A percentile compares a stretch with the other conserved stretches of the same genome.
Evolutionary conservation across 768 basidiomycete species (phyloP).

Genomic region (Lactarius sp.): DNA sequence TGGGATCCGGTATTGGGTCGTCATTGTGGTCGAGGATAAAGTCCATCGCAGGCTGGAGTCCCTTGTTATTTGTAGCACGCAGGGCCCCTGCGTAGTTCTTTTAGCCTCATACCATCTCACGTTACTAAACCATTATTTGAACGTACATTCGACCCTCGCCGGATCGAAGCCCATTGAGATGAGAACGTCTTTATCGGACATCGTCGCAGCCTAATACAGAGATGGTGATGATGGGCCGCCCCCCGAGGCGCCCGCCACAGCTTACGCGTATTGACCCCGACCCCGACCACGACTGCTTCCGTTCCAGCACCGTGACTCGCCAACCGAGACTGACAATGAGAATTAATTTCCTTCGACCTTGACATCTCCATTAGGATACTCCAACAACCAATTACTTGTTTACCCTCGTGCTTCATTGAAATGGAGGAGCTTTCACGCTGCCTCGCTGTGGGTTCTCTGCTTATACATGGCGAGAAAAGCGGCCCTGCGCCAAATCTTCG

Average conservation of each 20-base stretch:
- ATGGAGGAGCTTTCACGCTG: slow-evolving; percentile 22
- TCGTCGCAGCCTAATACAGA: slow-evolving; percentile 21
- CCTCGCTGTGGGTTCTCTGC: slow-evolving; percentile 18
- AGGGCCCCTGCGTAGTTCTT: slow-evolving; percentile 64
- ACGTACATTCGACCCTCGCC: slow-evolving; percentile 80
- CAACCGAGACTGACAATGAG: background rate
- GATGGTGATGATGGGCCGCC: background rate
- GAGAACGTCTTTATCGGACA: slow-evolving; percentile 68
- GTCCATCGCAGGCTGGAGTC: slow-evolving; percentile 90
- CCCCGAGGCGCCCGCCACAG: no score
- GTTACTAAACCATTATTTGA: slow-evolving; percentile 1
- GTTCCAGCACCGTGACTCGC: background rate
- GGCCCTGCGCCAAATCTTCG: slow-evolving; percentile 12
- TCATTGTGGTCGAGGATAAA: slow-evolving; percentile 78
- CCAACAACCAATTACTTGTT: no score
- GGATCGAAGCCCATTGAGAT: slow-evolving; percentile 84
- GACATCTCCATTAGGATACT: background rate
- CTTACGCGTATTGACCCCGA: no score
- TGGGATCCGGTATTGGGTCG: slow-evolving; percentile 60
- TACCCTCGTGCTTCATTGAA: background rate
- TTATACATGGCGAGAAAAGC: slow-evolving; percentile 19
- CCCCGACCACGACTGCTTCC: no score
- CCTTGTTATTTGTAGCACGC: slow-evolving; percentile 75
- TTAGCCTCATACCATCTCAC: background rate
- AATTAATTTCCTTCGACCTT: background rate